Conservation (phyloP, 2,329 filamentous ascomycete genomes). For the Exophiala spinifera region DNA sequence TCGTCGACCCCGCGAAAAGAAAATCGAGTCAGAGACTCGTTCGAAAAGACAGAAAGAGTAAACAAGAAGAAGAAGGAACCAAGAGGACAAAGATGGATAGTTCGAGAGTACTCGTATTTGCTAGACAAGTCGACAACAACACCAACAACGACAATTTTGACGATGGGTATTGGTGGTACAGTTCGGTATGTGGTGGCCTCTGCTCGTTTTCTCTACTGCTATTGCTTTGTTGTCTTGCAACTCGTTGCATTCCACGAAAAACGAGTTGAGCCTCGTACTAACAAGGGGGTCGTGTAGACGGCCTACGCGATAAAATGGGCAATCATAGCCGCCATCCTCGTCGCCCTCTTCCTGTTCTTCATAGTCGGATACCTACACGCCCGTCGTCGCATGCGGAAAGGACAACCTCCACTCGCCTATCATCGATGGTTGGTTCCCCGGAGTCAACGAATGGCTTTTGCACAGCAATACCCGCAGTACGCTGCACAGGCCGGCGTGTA, state of each 20-base stretch:
- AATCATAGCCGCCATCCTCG: constrained; percentile 61
- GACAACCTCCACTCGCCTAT: constrained; percentile 64
- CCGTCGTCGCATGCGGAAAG: constrained; percentile 62
- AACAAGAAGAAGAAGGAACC: background rate
- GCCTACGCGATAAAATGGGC: constrained; percentile 69
- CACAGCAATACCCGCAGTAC: constrained; percentile 27
- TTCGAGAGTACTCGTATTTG: constrained; percentile 5
- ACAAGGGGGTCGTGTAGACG: constrained; percentile 42
- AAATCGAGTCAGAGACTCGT: background rate
- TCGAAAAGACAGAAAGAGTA: no score
- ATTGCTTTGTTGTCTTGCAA: no score
- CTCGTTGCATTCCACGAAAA: no score
- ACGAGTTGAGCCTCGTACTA: no score
- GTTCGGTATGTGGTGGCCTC: constrained; percentile 21
- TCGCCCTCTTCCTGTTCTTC: constrained; percentile 60
- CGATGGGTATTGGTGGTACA: constrained; percentile 24
- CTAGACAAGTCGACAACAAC: constrained; percentile 6
- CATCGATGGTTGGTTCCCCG: constrained; percentile 55
- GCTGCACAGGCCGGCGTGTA: constrained; percentile 38
- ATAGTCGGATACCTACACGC: constrained; percentile 69
- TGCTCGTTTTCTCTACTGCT: background rate
- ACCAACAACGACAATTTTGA: constrained; percentile 11
- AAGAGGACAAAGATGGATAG: constrained; percentile 4
- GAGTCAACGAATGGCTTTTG: constrained; percentile 32
- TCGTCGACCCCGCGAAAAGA: background rate